Base-by-base conservation (phyloP, 2,329 filamentous ascomycete species). In the Blastomyces percursus region DNA sequence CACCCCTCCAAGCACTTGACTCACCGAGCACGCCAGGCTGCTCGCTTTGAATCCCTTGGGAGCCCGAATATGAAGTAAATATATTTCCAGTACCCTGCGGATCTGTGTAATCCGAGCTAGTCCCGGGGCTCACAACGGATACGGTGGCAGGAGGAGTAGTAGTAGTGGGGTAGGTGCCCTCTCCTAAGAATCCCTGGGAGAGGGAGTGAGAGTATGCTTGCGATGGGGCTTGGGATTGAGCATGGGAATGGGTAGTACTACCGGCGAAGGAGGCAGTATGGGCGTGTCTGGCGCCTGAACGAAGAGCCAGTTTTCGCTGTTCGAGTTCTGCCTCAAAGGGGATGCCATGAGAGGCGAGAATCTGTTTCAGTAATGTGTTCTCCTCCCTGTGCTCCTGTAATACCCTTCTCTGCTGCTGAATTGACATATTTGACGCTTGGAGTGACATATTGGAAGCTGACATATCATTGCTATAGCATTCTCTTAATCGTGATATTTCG, bases 401-500 rank as follows among this genome's bases (percentile, higher is more conserved):
- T 60, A 84, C 82, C 61, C 92, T 85, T 71, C 91, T 90, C 72
- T 95, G 90, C 68, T 88, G 86, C 54, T 74, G 71, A 11, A 78
- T 65, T n/a, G 73, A 70, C 24, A 70, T 62, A 60, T 76, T 74
- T 44, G 73, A 69, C 7, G 85, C 83, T 21, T 74, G 71, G 14
- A 78, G 65, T 21, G 73, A 70, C 27, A 70, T 62, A 60, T 76
- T 74, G 44, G 73, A 69, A 7, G 85, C 83, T 21, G 87, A 83
- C 59, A 83, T 86, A 70, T 86, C 86, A 71, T 87, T 93, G n/a
- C 88, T 82, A 64, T 76, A 79, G 8, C 72, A 72, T 72, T 96
- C 91, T 73, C 95, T 94, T 52, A 97, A 80, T 58, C 91, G 87
- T 24, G 95, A 81, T 5, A 97, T 89, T 76, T 97, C 91, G 71